Evolutionary conservation across 257 asterid species (phyloP).

Genomic region (Solanum piurae): DNA sequence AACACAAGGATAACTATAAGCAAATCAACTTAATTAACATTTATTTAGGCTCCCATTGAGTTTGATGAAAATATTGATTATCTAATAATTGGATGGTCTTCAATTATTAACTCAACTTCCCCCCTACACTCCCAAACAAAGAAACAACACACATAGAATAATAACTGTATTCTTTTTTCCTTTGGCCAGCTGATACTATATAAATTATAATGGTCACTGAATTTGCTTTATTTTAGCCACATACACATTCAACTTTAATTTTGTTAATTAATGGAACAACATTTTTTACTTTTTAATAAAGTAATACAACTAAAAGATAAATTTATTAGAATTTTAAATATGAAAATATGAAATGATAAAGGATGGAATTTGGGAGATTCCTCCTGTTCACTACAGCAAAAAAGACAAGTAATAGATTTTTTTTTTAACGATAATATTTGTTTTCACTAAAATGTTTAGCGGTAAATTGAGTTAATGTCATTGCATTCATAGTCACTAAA

Average conservation of each 20-base stretch:
- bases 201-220: neutral
- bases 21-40: neutral
- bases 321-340: neutral
- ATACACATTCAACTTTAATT: neutral
- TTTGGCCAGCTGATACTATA: neutral
- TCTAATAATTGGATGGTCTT: neutral
- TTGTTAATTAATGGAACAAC: neutral
- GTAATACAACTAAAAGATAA: neutral
- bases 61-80: neutral
- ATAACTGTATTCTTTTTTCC: neutral
- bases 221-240: neutral
- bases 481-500: no score
- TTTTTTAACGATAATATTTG: no score
- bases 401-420: no score
- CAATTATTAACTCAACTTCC: neutral
- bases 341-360: neutral
- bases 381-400: no score
- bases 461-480: no score
- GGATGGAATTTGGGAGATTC: no score
- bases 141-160: neutral
- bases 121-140: neutral
- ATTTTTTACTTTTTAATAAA: neutral
- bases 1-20: neutral
- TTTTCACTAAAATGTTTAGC: no score
- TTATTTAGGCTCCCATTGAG: neutral